Base-by-base conservation (phyloP, 2,329 filamentous ascomycete genomes). In the Xylariaceae sp. region DNA sequence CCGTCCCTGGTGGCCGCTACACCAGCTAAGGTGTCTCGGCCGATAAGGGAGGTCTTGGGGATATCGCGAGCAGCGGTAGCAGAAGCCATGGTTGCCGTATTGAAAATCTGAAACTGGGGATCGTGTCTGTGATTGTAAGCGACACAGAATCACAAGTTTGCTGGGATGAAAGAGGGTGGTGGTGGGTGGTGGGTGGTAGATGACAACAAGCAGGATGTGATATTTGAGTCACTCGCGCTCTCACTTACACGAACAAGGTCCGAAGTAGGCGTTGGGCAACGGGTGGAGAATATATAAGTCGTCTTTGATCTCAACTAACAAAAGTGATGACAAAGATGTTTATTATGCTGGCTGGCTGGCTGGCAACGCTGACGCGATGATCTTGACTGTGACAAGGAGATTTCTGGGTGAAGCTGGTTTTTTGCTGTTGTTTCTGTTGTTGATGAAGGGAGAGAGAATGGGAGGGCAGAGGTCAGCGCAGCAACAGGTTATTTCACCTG, bases 1-100 rank as follows among this genome's bases (percentile, higher is more conserved):
- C 80, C 76, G 60, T 76, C 79, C 73, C 75, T 74, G 68, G 55
- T 56, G 46, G 78, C 78, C 76, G 79, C 80, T 82, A 83, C 80
- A 82, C 71, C 80, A 83, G 79, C 72, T 67, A 85, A 85, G 80
- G 78, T 80, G 80, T 85, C 80, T 83, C 79, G 79, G 74, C 67
- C 64, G 67, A 65, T 52, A 48, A 45, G 65, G 70, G 72, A 75
- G 73, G 75, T 71, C 75, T 75, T 75, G 63, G 74, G 75, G 70
- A 82, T 83, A 77, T 82, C 79, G 77, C 79, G 79, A 76, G 72
- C 78, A 78, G 76, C 76, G 72, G 78, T 75, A 77, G 75, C 76
- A 72, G 77, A 72, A 76, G 77, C 75, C 80, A 80, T 77, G 67
- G 72, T 75, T 76, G 80, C 80, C 78, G 82, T 82, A 64, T 72